Percentiles rank a stretch among this genome's conserved stretches.
These are phyloP conservation scores for Plectranthus barbatus DNA, from an alignment of 257 asterid species.

Conservation along the genomic window DNA sequence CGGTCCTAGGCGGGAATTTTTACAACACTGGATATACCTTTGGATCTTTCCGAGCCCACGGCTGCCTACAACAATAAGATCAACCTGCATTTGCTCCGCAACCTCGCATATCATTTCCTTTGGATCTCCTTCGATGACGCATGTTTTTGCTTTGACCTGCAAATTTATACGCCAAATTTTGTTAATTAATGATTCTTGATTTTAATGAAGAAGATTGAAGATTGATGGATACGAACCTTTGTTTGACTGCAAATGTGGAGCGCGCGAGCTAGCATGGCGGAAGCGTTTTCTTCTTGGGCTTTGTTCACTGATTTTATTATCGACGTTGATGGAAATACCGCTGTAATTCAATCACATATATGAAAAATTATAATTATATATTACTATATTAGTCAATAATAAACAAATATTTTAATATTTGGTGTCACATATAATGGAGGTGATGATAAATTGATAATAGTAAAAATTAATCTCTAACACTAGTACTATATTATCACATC, in stretches of 20 bases:
- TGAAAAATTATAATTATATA: too few relatives aligned
- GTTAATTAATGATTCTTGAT: neutral
- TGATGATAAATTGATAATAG: too few relatives aligned
- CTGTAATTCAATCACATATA: neutral
- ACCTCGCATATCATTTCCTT: conserved; percentile 44
- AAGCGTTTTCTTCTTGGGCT: conserved; percentile 27
- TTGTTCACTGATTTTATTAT: conserved; percentile 20
- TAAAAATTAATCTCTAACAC: too few relatives aligned
- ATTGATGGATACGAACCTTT: conserved; percentile 1
- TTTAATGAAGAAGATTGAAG: too few relatives aligned
- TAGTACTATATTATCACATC: too few relatives aligned
- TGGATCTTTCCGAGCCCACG: conserved; percentile 56
- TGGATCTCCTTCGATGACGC: conserved; percentile 39
- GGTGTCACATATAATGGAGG: too few relatives aligned
- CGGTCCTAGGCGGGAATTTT: too few relatives aligned
- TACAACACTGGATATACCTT: too few relatives aligned
- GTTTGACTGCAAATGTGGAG: conserved; percentile 20
- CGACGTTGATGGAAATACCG: conserved; percentile 23
- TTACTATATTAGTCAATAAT: too few relatives aligned
- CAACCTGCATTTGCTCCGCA: conserved; percentile 29
- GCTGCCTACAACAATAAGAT: conserved; percentile 46
- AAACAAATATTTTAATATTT: too few relatives aligned
- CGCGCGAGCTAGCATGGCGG: conserved; percentile 24
- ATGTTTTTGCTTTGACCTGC: conserved; percentile 30
- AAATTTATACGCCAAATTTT: neutral